phyloP scores from a whole-genome alignment of 352 stramenopile genomes.

The Phytophthora macrochlamydospora region DNA sequence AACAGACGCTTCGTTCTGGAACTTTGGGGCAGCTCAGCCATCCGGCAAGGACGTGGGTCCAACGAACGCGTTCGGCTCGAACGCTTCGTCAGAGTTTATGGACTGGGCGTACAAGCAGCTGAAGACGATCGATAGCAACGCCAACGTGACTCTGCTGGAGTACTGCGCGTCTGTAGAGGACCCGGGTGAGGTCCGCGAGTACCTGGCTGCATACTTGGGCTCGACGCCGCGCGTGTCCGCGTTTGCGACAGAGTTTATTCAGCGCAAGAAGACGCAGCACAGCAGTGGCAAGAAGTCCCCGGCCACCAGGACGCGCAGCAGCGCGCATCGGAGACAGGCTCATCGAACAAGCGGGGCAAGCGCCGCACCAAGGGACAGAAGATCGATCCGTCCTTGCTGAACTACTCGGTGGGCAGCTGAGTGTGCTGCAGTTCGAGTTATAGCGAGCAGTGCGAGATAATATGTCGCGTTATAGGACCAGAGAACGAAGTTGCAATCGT shows the following conservation, averaged over 20 bases:
- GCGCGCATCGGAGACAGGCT: conserved; percentile 35
- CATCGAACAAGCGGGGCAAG: conserved; percentile 60
- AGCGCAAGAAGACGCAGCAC: conserved; percentile 84
- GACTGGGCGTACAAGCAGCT: conserved; percentile 80
- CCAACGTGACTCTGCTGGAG: conserved; percentile 88
- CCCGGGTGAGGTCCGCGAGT: conserved; percentile 94
- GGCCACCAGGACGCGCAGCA: conserved; percentile 23
- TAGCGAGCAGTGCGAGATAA: conserved; percentile 27
- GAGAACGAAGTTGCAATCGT: conserved; percentile 12
- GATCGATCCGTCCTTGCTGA: conserved; percentile 75
- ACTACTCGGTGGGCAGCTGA: conserved; percentile 67
- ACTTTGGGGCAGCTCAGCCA: conserved; percentile 68
- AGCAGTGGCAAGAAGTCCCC: conserved; percentile 49
- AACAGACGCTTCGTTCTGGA: conserved; percentile 84
- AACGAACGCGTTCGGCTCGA: conserved; percentile 57
- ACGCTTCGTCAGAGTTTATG: conserved; percentile 78
- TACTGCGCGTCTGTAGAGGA: conserved; percentile 97
- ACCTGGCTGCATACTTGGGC: conserved; percentile 95
- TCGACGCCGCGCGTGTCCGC: conserved; percentile 95
- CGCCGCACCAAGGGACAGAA: conserved; percentile 73
- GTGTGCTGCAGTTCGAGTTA: not conserved
- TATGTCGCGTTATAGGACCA: conserved; percentile 27
- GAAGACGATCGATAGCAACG: conserved; percentile 71
- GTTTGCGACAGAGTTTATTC: conserved; percentile 98
- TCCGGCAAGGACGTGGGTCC: conserved; percentile 14